These are phyloP conservation scores for Atractiella rhizophila DNA, from an alignment of 768 basidiomycete genomes.

Conservation along the genomic window DNA sequence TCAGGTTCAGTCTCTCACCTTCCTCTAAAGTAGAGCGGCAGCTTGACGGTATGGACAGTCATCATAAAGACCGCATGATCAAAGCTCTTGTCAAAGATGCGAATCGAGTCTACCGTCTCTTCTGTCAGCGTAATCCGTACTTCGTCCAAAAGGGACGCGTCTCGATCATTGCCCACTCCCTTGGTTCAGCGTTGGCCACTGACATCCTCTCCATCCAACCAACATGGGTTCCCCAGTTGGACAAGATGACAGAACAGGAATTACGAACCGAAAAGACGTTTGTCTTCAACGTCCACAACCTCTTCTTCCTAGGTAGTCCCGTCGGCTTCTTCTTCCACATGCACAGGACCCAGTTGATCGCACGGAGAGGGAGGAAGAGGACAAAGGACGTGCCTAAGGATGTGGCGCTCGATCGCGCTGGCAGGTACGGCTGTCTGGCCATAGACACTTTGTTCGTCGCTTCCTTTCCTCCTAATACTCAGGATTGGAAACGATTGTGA, in stretches of 20 bases:
- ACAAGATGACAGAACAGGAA: not conserved
- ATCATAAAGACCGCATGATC: conserved; percentile 15
- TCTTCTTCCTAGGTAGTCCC: conserved; percentile 15
- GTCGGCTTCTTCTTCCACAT: conserved; percentile 14
- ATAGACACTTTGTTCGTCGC: conserved; percentile 9
- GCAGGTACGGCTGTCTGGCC: conserved; percentile 11
- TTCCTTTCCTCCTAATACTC: not conserved
- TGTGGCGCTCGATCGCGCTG: conserved; percentile 12
- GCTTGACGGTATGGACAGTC: not conserved
- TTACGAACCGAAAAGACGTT: conserved; percentile 1
- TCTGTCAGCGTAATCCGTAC: conserved; percentile 14
- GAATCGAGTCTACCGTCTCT: conserved; percentile 15
- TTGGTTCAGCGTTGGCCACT: conserved; percentile 12
- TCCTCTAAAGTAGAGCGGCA: not conserved
- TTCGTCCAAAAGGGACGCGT: conserved; percentile 13
- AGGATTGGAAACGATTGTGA: not conserved
- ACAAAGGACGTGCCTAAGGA: conserved; percentile 9
- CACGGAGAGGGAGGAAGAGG: conserved; percentile 10
- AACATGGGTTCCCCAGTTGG: conserved; percentile 2
- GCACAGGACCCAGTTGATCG: conserved; percentile 14
- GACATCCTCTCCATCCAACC: conserved; percentile 16
- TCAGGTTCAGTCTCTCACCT: not conserved
- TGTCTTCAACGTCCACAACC: conserved; percentile 11
- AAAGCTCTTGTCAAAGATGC: conserved; percentile 13
- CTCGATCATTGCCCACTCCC: conserved; percentile 14